These are phyloP conservation scores for Asclepias syriaca DNA, from an alignment of 257 asterid genomes.

Conservation along the genomic window DNA sequence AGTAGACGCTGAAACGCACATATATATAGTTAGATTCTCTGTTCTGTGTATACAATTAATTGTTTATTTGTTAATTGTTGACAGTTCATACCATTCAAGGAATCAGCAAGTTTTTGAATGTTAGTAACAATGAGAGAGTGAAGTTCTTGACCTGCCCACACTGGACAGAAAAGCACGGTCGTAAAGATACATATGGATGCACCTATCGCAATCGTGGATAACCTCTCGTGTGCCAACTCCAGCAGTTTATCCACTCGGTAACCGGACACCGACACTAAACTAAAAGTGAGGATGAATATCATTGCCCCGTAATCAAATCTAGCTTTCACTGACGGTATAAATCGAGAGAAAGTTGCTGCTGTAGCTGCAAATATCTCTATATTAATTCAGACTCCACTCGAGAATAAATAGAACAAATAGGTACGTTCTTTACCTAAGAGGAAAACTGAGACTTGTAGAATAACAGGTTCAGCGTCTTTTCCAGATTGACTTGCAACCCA, in stretches of 20 bases:
- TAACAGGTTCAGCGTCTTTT: conserved; percentile 46
- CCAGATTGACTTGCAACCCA: conserved; percentile 74
- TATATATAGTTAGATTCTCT: not conserved
- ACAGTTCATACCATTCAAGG: conserved; percentile 51
- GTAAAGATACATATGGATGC: conserved; percentile 58
- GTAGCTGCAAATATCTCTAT: conserved; percentile 45
- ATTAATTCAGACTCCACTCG: too few species aligned
- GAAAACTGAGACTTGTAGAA: conserved; percentile 69
- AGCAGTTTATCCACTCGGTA: conserved; percentile 67
- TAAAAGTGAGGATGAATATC: conserved; percentile 82
- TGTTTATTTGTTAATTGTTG: too few species aligned
- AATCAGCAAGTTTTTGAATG: conserved; percentile 67
- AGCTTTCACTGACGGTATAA: conserved; percentile 70
- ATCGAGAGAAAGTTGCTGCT: conserved; percentile 75
- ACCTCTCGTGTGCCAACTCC: conserved; percentile 62
- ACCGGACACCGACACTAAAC: conserved; percentile 81
- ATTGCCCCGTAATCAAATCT: conserved; percentile 73
- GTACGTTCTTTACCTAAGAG: conserved; percentile 35
- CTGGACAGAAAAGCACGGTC: conserved; percentile 56
- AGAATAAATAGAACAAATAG: too few species aligned
- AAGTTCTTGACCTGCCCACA: conserved; percentile 83
- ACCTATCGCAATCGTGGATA: conserved; percentile 71
- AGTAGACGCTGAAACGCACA: conserved; percentile 33
- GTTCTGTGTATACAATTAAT: too few species aligned
- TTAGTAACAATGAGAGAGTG: conserved; percentile 54